A percentile compares a stretch with the other conserved stretches of the same genome.
phyloP scores from a whole-genome alignment of 2,329 filamentous ascomycete genomes.

The Nemania sp. region DNA sequence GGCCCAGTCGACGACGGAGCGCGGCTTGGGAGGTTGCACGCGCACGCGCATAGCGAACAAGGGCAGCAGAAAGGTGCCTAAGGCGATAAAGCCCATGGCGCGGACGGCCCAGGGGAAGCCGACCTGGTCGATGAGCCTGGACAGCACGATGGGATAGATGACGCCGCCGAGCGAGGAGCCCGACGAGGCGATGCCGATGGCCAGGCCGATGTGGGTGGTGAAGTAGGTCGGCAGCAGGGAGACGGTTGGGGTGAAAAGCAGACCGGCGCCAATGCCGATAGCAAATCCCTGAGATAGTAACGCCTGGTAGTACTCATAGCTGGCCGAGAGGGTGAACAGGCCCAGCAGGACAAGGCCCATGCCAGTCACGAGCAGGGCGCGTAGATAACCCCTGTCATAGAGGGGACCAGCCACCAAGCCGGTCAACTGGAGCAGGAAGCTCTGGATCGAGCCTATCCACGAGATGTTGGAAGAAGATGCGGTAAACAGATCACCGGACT shows the following conservation, averaged over 20 bases:
- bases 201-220: slow-evolving; percentile 34
- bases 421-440: slow-evolving; percentile 38
- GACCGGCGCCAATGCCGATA: slow-evolving; percentile 48
- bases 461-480: slow-evolving; percentile 48
- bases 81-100: slow-evolving; percentile 37
- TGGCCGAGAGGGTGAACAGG: background rate
- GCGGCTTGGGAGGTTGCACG: slow-evolving; percentile 41
- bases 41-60: slow-evolving; percentile 41
- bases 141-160: slow-evolving; percentile 41
- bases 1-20: slow-evolving; percentile 44
- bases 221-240: slow-evolving; percentile 45
- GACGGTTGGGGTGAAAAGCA: slow-evolving; percentile 46
- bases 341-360: background rate
- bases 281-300: slow-evolving; percentile 50
- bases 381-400: slow-evolving; percentile 22
- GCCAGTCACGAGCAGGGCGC: slow-evolving; percentile 34
- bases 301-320: slow-evolving; percentile 45
- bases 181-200: slow-evolving; percentile 42
- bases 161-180: slow-evolving; percentile 42
- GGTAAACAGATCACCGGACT: slow-evolving; percentile 39
- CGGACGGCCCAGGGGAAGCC: slow-evolving; percentile 39
- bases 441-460: slow-evolving; percentile 50
- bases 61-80: slow-evolving; percentile 34
- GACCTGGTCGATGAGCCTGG: slow-evolving; percentile 28
- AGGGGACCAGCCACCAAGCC: slow-evolving; percentile 42